Evolutionary conservation across 2,329 filamentous ascomycete species (phyloP).

Genomic region (Xylaria hypoxylon): DNA sequence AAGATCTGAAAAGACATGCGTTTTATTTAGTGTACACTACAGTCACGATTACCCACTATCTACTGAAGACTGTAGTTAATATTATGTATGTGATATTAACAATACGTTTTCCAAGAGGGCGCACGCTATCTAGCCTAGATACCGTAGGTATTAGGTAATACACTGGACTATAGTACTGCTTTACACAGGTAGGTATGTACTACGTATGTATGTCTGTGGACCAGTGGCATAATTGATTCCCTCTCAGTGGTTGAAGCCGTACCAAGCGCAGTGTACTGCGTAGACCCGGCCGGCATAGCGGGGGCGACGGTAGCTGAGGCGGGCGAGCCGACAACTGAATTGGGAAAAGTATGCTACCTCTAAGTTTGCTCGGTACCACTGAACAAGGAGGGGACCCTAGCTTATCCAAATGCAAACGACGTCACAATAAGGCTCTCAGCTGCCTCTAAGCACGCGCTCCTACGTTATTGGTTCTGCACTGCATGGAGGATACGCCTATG

Average conservation of each 20-base stretch:
- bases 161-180: too few relatives aligned
- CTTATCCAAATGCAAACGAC: slow-evolving; percentile 21
- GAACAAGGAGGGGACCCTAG: slow-evolving; percentile 14
- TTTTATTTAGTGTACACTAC: too few relatives aligned
- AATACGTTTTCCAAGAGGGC: too few relatives aligned
- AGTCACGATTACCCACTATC: too few relatives aligned
- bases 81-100: background rate
- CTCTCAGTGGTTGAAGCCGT: slow-evolving; percentile 19
- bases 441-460: slow-evolving; percentile 21
- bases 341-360: background rate
- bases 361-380: background rate
- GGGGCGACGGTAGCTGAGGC: slow-evolving; percentile 6
- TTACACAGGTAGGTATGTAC: slow-evolving; percentile 9
- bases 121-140: too few relatives aligned
- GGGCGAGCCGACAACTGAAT: slow-evolving; percentile 14
- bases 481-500: slow-evolving; percentile 6
- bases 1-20: too few relatives aligned
- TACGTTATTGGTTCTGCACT: slow-evolving; percentile 25
- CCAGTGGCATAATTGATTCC: slow-evolving; percentile 21
- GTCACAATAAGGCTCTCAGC: slow-evolving; percentile 36
- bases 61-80: too few relatives aligned
- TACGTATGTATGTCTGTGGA: slow-evolving; percentile 13
- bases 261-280: slow-evolving; percentile 4
- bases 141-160: too few relatives aligned
- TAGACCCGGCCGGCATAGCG: slow-evolving; percentile 9